phyloP scores from a whole-genome alignment of 2,329 filamentous ascomycete genomes.

The Thermothelomyces thermophilus region DNA sequence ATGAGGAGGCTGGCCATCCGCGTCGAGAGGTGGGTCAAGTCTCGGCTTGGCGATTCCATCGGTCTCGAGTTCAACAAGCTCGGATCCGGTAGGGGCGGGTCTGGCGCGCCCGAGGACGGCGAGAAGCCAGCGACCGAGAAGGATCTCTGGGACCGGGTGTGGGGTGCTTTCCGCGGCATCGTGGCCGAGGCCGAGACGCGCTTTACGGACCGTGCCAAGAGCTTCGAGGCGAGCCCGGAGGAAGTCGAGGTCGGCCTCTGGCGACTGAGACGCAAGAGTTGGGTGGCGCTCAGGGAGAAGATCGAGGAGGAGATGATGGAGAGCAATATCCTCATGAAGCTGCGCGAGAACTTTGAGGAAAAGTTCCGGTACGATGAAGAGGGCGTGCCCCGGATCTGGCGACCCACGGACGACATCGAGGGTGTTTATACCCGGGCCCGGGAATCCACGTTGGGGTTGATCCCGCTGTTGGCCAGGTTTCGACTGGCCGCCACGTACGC shows the following conservation, averaged over 20 bases:
- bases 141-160: slow-evolving; percentile 93
- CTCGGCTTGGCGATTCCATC: slow-evolving; percentile 77
- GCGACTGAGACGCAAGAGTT: slow-evolving; percentile 88
- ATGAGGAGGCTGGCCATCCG: slow-evolving; percentile 88
- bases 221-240: slow-evolving; percentile 84
- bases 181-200: slow-evolving; percentile 79
- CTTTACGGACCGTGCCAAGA: slow-evolving; percentile 82
- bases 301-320: slow-evolving; percentile 98
- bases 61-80: slow-evolving; percentile 95
- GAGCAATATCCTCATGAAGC: slow-evolving; percentile 88
- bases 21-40: slow-evolving; percentile 89
- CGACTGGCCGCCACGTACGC: slow-evolving; percentile 66
- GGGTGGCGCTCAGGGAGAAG: slow-evolving; percentile 81
- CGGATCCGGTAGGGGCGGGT: slow-evolving; percentile 77
- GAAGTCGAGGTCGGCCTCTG: slow-evolving; percentile 91
- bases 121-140: slow-evolving; percentile 70
- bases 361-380: slow-evolving; percentile 97
- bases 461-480: slow-evolving; percentile 84
- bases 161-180: slow-evolving; percentile 74
- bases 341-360: slow-evolving; percentile 97
- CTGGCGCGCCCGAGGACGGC: slow-evolving; percentile 70
- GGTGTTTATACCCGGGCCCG: slow-evolving; percentile 86
- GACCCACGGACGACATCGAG: slow-evolving; percentile 94
- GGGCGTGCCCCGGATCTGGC: slow-evolving; percentile 93
- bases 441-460: slow-evolving; percentile 84